phyloP scores from a whole-genome alignment of 1,284 basidiomycete species.

The Cutaneotrichosporon mucoides region DNA sequence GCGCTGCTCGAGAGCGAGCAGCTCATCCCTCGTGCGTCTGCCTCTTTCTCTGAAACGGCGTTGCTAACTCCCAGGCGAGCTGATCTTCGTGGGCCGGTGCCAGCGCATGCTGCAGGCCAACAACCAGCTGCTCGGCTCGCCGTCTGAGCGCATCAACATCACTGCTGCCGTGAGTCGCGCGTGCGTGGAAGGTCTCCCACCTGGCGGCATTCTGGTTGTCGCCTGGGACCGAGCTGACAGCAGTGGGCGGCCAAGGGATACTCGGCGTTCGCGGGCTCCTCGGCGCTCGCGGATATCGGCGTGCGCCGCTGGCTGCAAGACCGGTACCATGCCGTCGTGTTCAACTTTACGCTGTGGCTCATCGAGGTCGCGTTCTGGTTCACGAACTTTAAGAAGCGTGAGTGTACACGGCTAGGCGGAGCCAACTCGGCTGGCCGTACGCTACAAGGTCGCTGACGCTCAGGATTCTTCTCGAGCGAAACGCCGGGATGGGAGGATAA shows the following conservation, averaged over 20 bases:
- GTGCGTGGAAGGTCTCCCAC: too few relatives aligned
- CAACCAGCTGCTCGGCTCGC: conserved; percentile 65
- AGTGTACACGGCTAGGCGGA: conserved; percentile 14
- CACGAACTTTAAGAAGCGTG: conserved; percentile 41
- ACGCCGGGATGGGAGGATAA: conserved; percentile 46
- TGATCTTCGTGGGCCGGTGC: conserved; percentile 77
- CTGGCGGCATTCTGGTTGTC: too few relatives aligned
- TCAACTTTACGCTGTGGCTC: conserved; percentile 47
- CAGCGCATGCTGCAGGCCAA: conserved; percentile 63
- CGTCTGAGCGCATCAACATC: conserved; percentile 80
- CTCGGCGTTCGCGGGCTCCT: conserved; percentile 55
- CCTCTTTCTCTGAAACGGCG: too few relatives aligned
- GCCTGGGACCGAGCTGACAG: background rate
- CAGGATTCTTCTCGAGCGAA: background rate
- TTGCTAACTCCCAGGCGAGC: conserved; percentile 46
- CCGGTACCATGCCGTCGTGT: conserved; percentile 44
- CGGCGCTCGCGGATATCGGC: conserved; percentile 45
- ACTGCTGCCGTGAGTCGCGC: conserved; percentile 56
- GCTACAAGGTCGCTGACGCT: background rate
- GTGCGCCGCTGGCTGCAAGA: conserved; percentile 45
- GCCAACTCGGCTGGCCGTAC: too few relatives aligned
- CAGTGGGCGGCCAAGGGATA: conserved; percentile 51
- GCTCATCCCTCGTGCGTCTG: background rate
- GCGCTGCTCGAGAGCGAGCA: conserved; percentile 53
- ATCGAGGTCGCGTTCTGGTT: conserved; percentile 52